These are phyloP conservation scores for Cryptococcus neoformans DNA, from an alignment of 1,284 basidiomycete species.

Conservation along the genomic window DNA sequence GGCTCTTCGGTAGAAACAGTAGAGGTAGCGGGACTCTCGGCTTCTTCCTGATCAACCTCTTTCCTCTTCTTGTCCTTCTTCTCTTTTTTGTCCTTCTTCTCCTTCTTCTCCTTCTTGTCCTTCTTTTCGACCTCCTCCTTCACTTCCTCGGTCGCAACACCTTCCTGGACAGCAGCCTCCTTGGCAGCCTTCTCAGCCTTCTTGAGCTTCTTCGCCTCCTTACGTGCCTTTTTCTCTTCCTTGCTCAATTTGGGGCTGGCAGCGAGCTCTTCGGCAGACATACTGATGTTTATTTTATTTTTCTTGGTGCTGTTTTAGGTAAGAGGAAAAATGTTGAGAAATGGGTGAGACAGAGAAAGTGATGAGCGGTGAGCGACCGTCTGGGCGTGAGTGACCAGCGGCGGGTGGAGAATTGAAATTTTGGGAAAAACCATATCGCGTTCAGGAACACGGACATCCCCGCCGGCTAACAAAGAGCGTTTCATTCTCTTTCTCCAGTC, in stretches of 20 bases:
- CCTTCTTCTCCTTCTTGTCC: slow-evolving; percentile 22
- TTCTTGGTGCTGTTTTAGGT: too few relatives aligned
- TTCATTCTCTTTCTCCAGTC: too few relatives aligned
- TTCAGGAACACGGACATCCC: too few relatives aligned
- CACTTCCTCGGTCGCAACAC: slow-evolving; percentile 2
- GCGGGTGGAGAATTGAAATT: too few relatives aligned
- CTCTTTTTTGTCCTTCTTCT: slow-evolving; percentile 13
- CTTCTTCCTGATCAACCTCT: slow-evolving; percentile 24
- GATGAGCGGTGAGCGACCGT: too few relatives aligned
- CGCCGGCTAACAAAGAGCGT: too few relatives aligned
- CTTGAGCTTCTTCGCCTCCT: slow-evolving; percentile 23
- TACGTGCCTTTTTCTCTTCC: slow-evolving; percentile 39
- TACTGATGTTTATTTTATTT: slow-evolving; percentile 10
- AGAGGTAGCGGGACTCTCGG: slow-evolving; percentile 2
- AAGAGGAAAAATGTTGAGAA: too few relatives aligned
- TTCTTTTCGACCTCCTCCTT: slow-evolving; percentile 14
- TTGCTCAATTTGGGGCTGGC: slow-evolving; percentile 26
- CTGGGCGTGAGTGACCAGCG: too few relatives aligned
- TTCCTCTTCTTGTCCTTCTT: slow-evolving; percentile 41
- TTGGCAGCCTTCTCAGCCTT: slow-evolving; percentile 23
- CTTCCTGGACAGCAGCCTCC: slow-evolving; percentile 3
- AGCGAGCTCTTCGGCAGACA: slow-evolving; percentile 32
- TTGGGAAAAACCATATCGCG: too few relatives aligned
- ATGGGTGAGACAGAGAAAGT: too few relatives aligned
- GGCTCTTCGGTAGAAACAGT: slow-evolving; percentile 5